These are phyloP conservation scores for Daldinia vernicosa DNA, from an alignment of 495 filamentous ascomycete species.

Conservation along the genomic window DNA sequence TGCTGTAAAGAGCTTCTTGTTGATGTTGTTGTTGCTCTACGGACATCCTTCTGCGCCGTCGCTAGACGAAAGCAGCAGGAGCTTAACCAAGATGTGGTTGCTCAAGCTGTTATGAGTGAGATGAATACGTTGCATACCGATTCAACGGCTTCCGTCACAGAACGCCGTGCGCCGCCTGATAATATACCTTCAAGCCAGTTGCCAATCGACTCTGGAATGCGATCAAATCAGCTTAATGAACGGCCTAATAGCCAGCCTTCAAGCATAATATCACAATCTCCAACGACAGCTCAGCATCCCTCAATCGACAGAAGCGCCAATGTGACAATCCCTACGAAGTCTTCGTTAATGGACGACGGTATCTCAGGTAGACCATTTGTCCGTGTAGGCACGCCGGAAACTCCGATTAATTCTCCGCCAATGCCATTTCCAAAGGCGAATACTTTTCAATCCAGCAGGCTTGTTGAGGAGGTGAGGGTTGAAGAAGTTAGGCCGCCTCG, in stretches of 20 bases:
- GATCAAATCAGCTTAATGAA: conserved; percentile 24
- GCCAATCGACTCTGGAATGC: conserved; percentile 21
- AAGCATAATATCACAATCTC: conserved; percentile 14
- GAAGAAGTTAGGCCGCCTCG: conserved; percentile 22
- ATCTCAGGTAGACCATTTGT: conserved; percentile 59
- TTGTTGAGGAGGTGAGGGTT: conserved; percentile 15
- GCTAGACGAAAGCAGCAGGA: conserved; percentile 49
- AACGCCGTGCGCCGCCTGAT: conserved; percentile 32
- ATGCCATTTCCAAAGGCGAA: conserved; percentile 38
- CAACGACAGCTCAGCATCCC: conserved; percentile 1
- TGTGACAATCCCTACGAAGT: conserved; percentile 36
- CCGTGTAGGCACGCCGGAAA: conserved; percentile 48
- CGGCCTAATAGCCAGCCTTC: conserved; percentile 26
- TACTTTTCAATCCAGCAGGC: conserved; percentile 26
- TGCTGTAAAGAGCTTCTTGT: conserved; percentile 55
- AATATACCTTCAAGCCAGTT: conserved; percentile 34
- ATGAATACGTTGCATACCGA: conserved; percentile 44
- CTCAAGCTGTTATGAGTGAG: conserved; percentile 55
- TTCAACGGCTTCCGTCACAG: conserved; percentile 27
- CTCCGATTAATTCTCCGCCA: conserved; percentile 35
- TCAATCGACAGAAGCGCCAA: conserved; percentile 20
- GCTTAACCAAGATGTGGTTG: conserved; percentile 51
- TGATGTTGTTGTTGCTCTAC: conserved; percentile 55
- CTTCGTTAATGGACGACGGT: conserved; percentile 53
- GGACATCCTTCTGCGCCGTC: conserved; percentile 56